These are phyloP conservation scores for Pittosporum tobira DNA, from an alignment of 129 eudicot genomes.

Conservation along the genomic window DNA sequence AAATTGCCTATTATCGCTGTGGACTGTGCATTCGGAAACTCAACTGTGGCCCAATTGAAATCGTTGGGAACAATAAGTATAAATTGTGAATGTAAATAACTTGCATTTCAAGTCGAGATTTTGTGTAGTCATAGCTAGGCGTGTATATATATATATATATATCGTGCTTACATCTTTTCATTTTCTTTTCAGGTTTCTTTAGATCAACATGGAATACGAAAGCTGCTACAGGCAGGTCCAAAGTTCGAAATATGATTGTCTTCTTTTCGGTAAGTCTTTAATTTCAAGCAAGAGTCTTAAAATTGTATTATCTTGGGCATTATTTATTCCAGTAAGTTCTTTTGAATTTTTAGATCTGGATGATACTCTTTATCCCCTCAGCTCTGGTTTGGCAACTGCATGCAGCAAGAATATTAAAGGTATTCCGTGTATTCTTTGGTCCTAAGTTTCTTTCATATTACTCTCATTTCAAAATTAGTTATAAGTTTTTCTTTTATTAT, in stretches of 20 bases:
- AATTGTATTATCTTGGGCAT: not conserved
- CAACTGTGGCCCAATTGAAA: not conserved
- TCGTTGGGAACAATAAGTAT: not conserved
- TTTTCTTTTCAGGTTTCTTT: slow-evolving; percentile 20
- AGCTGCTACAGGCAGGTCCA: slow-evolving; percentile 40
- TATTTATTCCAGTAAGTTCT: not conserved
- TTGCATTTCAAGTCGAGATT: not conserved
- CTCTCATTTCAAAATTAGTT: not conserved
- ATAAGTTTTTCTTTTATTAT: too few relatives aligned
- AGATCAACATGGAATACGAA: slow-evolving; percentile 60
- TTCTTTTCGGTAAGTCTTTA: slow-evolving; percentile 58
- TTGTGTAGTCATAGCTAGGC: not conserved
- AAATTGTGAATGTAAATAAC: not conserved
- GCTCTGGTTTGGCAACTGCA: slow-evolving; percentile 68
- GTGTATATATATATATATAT: too few relatives aligned
- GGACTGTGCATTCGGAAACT: not conserved
- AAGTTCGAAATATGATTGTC: slow-evolving; percentile 77
- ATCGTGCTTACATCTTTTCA: slow-evolving; percentile 20
- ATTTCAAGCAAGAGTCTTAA: not conserved
- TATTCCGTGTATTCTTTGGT: not conserved
- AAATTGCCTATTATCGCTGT: not conserved
- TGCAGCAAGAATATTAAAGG: slow-evolving; percentile 71
- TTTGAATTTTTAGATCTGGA: slow-evolving; percentile 53
- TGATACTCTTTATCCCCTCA: slow-evolving; percentile 83
- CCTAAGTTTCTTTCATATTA: not conserved